A percentile compares a stretch with the other conserved stretches of the same genome.
These are phyloP conservation scores for Aphanomyces cochlioides DNA, from an alignment of 352 stramenopile species.

Conservation along the genomic window DNA sequence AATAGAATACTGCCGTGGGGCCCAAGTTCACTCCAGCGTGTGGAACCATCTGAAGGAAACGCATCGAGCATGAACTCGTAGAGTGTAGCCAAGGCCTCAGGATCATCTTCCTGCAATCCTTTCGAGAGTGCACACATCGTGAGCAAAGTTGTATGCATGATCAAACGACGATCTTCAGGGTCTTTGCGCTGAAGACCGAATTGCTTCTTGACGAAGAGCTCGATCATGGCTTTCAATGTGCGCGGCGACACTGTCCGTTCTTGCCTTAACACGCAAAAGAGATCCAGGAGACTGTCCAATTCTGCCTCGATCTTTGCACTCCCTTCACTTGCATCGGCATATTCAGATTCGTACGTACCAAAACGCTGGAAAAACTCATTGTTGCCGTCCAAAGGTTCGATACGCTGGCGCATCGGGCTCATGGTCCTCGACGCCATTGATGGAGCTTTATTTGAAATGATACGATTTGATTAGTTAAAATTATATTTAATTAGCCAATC, in stretches of 20 bases:
- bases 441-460: not conserved
- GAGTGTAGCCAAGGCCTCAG: constrained; percentile 11
- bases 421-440: constrained; percentile 7
- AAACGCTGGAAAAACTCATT: not conserved
- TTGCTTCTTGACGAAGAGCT: constrained; percentile 17
- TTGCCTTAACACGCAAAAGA: not conserved
- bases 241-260: not conserved
- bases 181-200: not conserved
- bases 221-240: not conserved
- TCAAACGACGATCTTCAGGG: not conserved
- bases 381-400: constrained; percentile 8
- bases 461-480: not conserved
- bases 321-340: not conserved
- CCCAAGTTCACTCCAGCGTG: not conserved
- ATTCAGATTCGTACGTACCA: not conserved
- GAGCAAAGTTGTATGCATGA: constrained; percentile 10
- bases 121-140: constrained; percentile 14
- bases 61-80: constrained; percentile 28
- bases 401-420: not conserved
- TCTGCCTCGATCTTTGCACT: not conserved
- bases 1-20: constrained; percentile 27
- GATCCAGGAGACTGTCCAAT: not conserved
- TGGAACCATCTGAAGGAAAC: not conserved
- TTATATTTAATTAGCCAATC: no score
- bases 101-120: not conserved